Evolutionary conservation across 371 early-diverging fungal species (phyloP).

Genomic region (Actinomucor elegans): DNA sequence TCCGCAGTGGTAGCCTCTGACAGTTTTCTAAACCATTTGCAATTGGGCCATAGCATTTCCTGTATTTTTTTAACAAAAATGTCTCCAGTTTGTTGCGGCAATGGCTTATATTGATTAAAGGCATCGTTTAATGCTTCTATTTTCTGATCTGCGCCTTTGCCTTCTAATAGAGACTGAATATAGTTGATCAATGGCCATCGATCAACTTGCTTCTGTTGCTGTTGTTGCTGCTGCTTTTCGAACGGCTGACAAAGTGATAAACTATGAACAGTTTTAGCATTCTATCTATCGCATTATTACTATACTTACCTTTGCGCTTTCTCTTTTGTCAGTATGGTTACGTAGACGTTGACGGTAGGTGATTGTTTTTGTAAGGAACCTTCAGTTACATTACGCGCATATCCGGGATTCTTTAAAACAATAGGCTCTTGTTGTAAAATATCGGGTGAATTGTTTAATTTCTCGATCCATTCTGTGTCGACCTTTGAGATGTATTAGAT

Average conservation of each 20-base stretch:
- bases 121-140: constrained; percentile 22
- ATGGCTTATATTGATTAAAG: constrained; percentile 14
- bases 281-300: neutral
- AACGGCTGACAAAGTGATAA: constrained; percentile 1
- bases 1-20: neutral
- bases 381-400: constrained; percentile 10
- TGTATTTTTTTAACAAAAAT: constrained; percentile 36
- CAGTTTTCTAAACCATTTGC: constrained; percentile 29
- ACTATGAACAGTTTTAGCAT: neutral
- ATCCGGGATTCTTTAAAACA: constrained; percentile 26
- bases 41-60: constrained; percentile 43
- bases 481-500: constrained; percentile 21
- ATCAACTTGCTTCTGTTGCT: constrained; percentile 4
- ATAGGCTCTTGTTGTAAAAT: too few relatives aligned
- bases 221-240: neutral
- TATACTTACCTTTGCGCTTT: constrained; percentile 16
- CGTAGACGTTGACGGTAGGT: constrained; percentile 49
- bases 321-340: constrained; percentile 34
- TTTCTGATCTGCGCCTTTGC: constrained; percentile 27
- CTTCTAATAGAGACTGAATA: constrained; percentile 25
- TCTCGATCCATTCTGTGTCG: constrained; percentile 48
- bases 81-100: constrained; percentile 4
- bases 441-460: constrained; percentile 9
- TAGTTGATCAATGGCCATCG: constrained; percentile 28
- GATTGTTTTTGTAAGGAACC: constrained; percentile 36